Conservation (phyloP, 2,329 filamentous ascomycete genomes). For the Claviceps sp. region DNA sequence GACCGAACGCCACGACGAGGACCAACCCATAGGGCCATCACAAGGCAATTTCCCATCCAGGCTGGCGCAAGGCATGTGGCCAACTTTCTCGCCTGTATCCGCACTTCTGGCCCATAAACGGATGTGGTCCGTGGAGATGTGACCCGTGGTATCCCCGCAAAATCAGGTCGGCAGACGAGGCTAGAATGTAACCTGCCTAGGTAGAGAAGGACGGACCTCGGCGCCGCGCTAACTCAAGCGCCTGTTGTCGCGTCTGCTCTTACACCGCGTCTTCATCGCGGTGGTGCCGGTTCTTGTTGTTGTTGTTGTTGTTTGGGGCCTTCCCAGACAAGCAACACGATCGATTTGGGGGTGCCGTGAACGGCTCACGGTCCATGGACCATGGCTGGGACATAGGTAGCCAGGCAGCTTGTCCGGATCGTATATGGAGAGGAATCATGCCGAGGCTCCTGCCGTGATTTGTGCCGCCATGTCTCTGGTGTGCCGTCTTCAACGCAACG, state of each 20-base stretch:
- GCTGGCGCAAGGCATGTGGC: background rate
- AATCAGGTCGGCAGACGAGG: background rate
- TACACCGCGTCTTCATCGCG: background rate
- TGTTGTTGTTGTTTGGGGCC: too few relatives aligned
- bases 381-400: background rate
- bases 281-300: background rate
- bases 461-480: conserved; percentile 6
- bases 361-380: background rate
- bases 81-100: background rate
- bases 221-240: background rate
- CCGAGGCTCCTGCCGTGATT: background rate
- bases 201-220: background rate
- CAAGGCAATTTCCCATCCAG: background rate
- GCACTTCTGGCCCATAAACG: too few relatives aligned
- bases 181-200: conserved; percentile 6
- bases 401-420: conserved; percentile 1
- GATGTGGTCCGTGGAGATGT: background rate
- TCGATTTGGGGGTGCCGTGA: background rate
- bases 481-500: background rate
- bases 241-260: background rate
- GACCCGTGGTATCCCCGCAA: background rate
- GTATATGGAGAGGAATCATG: background rate
- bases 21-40: background rate
- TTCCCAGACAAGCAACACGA: background rate
- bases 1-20: background rate